phyloP scores from a whole-genome alignment of 768 basidiomycete genomes.

The Termitomyces sp. region DNA sequence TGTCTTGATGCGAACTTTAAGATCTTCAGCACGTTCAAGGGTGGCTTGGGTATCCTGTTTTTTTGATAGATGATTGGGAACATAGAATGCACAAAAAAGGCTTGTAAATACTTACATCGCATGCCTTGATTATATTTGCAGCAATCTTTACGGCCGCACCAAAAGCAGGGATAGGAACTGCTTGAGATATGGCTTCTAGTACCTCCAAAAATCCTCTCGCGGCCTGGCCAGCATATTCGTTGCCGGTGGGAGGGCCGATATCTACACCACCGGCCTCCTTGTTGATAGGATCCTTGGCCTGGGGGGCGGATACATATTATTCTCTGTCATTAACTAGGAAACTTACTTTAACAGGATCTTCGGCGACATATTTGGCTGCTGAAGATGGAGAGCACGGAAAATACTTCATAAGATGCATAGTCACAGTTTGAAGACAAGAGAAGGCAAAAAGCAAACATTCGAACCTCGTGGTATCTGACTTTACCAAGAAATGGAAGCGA shows the following conservation, averaged over 20 bases:
- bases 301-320: not conserved
- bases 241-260: not conserved
- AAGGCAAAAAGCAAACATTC: not conserved
- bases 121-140: constrained; percentile 1
- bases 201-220: constrained; percentile 2
- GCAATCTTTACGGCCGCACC: constrained; percentile 1
- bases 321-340: not conserved
- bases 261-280: not conserved
- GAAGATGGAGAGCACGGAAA: not conserved
- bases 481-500: not conserved
- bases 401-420: not conserved
- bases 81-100: not conserved
- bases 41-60: constrained; percentile 3
- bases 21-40: constrained; percentile 3
- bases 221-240: constrained; percentile 7
- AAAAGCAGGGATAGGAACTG: constrained; percentile 6
- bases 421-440: not conserved
- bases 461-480: not conserved
- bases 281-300: not conserved
- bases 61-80: not conserved
- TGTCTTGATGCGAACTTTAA: constrained; percentile 7
- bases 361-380: not conserved
- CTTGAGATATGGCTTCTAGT: constrained; percentile 2
- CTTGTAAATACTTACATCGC: not conserved
- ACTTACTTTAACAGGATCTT: not conserved